Evolutionary conservation across 2,329 filamentous ascomycete species (phyloP).

Genomic region (Colletotrichum sidae): DNA sequence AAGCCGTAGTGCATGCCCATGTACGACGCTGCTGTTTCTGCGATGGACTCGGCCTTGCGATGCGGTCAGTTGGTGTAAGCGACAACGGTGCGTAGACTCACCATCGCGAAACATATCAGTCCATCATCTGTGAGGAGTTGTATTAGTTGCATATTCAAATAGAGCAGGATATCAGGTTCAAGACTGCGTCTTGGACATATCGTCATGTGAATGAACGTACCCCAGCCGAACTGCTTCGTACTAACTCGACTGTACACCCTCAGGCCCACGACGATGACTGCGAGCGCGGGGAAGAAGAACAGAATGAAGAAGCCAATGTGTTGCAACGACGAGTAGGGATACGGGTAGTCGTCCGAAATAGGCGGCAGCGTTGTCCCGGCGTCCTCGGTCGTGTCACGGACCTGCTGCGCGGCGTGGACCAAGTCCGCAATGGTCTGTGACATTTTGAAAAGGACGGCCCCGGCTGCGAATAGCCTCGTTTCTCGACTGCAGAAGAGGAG

Average conservation of each 20-base stretch:
- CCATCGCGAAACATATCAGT: constrained; percentile 33
- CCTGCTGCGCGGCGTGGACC: constrained; percentile 26
- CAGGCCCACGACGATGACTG: constrained; percentile 23
- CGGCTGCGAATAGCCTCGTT: too few species aligned
- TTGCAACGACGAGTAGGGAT: constrained; percentile 26
- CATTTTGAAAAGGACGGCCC: constrained; percentile 1
- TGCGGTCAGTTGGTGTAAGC: background rate
- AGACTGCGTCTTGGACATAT: background rate
- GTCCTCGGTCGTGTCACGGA: background rate
- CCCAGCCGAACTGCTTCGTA: constrained; percentile 35
- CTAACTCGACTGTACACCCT: constrained; percentile 29
- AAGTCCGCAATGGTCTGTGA: constrained; percentile 28
- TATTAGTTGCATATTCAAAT: constrained; percentile 5
- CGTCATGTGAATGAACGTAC: constrained; percentile 2
- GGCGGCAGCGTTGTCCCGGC: constrained; percentile 10
- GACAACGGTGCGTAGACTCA: background rate
- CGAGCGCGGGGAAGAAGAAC: constrained; percentile 28
- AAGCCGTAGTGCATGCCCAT: constrained; percentile 29
- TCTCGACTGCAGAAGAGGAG: too few species aligned
- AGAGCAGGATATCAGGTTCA: background rate
- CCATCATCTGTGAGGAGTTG: constrained; percentile 12
- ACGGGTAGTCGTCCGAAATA: constrained; percentile 26
- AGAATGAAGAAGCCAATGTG: constrained; percentile 28
- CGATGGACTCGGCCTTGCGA: constrained; percentile 27
- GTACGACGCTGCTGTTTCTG: constrained; percentile 31